These are phyloP conservation scores for Chimonanthus praecox DNA, from an alignment of 164 flowering plant genomes.

Conservation along the genomic window DNA sequence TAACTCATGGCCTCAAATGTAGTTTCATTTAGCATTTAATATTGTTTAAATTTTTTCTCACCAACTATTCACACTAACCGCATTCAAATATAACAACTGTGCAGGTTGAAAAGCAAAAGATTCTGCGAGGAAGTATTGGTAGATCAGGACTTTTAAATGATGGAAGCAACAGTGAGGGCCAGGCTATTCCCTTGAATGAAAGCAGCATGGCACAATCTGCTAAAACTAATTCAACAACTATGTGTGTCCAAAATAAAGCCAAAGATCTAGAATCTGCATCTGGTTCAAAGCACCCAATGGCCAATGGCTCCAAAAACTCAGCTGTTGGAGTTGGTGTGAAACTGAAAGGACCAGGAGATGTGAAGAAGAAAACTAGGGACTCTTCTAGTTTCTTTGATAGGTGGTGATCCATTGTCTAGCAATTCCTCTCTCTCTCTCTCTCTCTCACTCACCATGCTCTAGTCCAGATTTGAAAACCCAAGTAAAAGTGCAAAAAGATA, in stretches of 20 bases:
- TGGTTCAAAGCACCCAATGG: constrained; percentile 10
- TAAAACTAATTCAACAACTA: constrained; percentile 15
- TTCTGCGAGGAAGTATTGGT: constrained; percentile 45
- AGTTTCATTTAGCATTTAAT: background rate
- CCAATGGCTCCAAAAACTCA: constrained; percentile 14
- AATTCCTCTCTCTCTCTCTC: background rate
- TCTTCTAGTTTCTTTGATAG: constrained; percentile 70
- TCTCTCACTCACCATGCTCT: background rate
- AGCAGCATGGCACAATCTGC: constrained; percentile 15
- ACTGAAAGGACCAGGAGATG: constrained; percentile 26
- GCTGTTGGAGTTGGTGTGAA: constrained; percentile 16
- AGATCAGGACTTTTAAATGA: constrained; percentile 24
- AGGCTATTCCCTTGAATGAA: constrained; percentile 10
- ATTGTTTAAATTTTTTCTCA: background rate
- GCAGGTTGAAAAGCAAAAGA: constrained; percentile 80
- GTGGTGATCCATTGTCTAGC: constrained; percentile 24
- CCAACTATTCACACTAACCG: background rate
- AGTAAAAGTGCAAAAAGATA: too few species aligned
- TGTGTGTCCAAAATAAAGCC: constrained; percentile 10
- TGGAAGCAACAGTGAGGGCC: constrained; percentile 22
- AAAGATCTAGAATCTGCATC: constrained; percentile 13
- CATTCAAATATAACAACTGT: background rate
- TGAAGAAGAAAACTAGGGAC: constrained; percentile 38
- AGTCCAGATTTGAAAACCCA: too few species aligned
- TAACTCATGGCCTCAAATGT: background rate